These are phyloP conservation scores for Candida silvicultrix DNA, from an alignment of 805 yeast species.

Conservation along the genomic window DNA sequence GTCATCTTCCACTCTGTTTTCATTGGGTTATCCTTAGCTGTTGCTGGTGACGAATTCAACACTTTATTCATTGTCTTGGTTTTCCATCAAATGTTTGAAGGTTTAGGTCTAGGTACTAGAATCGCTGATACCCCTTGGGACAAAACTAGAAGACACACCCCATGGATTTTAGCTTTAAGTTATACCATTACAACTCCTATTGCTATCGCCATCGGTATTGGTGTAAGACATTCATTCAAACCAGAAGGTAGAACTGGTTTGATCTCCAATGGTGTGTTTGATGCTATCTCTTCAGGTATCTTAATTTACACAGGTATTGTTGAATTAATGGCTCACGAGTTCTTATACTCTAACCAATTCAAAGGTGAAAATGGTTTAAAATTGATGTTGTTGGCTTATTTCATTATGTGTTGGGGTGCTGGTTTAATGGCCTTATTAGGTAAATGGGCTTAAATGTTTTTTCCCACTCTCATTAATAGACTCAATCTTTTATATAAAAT, in stretches of 20 bases:
- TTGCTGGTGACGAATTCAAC: conserved; percentile 70
- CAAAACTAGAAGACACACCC: conserved; percentile 35
- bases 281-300: conserved; percentile 73
- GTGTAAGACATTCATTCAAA: conserved; percentile 57
- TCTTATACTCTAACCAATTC: conserved; percentile 54
- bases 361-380: conserved; percentile 50
- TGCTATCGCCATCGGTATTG: conserved; percentile 74
- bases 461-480: too few species aligned
- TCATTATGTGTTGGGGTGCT: conserved; percentile 56
- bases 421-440: conserved; percentile 75
- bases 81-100: conserved; percentile 81
- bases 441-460: conserved; percentile 50
- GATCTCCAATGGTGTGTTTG: conserved; percentile 67
- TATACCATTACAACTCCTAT: conserved; percentile 62
- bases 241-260: conserved; percentile 54
- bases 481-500: too few species aligned
- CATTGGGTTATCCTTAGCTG: conserved; percentile 72
- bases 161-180: conserved; percentile 48
- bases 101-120: conserved; percentile 79
- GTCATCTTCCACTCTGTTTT: conserved; percentile 78
- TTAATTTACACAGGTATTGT: conserved; percentile 71
- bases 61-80: conserved; percentile 64
- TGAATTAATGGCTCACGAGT: conserved; percentile 76
- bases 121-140: conserved; percentile 44
- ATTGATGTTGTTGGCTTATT: conserved; percentile 45